Base-by-base conservation (phyloP, 257 asterid species). In the Coffea canephora region DNA sequence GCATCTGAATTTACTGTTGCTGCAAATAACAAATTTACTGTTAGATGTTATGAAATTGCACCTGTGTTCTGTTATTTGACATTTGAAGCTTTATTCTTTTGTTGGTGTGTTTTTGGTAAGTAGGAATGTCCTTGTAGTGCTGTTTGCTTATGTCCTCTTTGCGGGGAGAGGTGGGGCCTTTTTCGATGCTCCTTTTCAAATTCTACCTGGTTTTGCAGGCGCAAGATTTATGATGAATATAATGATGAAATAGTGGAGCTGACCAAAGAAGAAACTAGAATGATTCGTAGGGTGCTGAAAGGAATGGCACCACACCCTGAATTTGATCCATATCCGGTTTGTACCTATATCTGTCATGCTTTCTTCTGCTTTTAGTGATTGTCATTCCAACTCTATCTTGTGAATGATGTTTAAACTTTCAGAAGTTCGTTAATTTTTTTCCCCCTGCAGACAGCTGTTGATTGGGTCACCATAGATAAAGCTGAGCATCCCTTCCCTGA, bases 251-350 rank as follows among this genome's bases (percentile, higher is more conserved):
- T 89, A 57, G 97, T 96, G 83, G 97, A 93, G 88, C 87, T 94
- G 83, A 92, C 98, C 0, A 92, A 90, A 87, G 90, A 87, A 54
- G 97, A 94, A 88, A 85, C 88, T 71, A 89, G 90, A 69, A 54
- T 89, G 64, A 76, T 92, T 48, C 84, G 91, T 41, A 90, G 93
- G 88, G 76, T 92, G 83, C 82, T 94, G 83, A 85, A 94, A 83
- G 96, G 97, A 62, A 89, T 91, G 88, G 99, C 99, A 77, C 99
- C 98, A 55, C 94, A 94, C 89, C 89, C 93, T 71, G 98, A 91
- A 70, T 96, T 96, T 67, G 97, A 94, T 84, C 99, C 99, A 62
- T 73, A 88, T 83, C 92, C 96, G 86, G 99, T 95, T 84, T 62
- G 95, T 89, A 55, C 80, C 82, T 43, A 79, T 25, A 39, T 7